Base-by-base conservation (phyloP, 495 filamentous ascomycete species). In the Penicillium ucsense region DNA sequence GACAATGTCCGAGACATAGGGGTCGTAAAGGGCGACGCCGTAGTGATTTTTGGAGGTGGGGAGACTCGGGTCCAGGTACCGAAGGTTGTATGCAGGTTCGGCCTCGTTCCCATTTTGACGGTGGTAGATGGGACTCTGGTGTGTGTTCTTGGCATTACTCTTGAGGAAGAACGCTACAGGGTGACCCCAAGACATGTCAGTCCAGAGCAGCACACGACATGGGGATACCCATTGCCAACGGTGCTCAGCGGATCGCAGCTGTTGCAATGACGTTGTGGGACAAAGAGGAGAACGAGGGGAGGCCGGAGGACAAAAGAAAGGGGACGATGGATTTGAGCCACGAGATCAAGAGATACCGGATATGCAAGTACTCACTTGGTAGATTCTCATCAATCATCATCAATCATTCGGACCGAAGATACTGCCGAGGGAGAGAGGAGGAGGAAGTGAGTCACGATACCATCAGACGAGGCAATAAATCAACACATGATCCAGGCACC, bases 361-460 rank as follows among this genome's bases (percentile, higher is more conserved):
- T 20, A 20, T 20, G 20, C 20, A 20, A 20, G 20, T 20, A 20
- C 77, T 59, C 72, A 85, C 82, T 89, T 51, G 92, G 92, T 4
- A 98, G 77, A 63, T 89, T 94, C 64, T 94, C 88, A 80, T 98
- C 92, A 45, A 98, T 77, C 89, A 95, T 95, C 4, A 56, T 75
- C 49, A 35, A 32, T 43, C 35, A 33, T 5, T 45, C 32, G 6
- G 20, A 20, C 20, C 20, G 20, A 20, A 20, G 20, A 20, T 20
- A 43, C 38, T 42, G 39, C 7, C 34, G 12, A 6, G 7, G 30
- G 27, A 30, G 33, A 6, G n/a, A 29, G 33, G 9, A 38, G 35
- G 44, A 38, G 35, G 10, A 36, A 27, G 9, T 4, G 3, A 32
- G 8, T 5, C 20, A 20, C 20, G 20, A 20, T 20, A 20, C 2